Base-by-base conservation (phyloP, 139 green algal species). In the Chlorella sp. region DNA sequence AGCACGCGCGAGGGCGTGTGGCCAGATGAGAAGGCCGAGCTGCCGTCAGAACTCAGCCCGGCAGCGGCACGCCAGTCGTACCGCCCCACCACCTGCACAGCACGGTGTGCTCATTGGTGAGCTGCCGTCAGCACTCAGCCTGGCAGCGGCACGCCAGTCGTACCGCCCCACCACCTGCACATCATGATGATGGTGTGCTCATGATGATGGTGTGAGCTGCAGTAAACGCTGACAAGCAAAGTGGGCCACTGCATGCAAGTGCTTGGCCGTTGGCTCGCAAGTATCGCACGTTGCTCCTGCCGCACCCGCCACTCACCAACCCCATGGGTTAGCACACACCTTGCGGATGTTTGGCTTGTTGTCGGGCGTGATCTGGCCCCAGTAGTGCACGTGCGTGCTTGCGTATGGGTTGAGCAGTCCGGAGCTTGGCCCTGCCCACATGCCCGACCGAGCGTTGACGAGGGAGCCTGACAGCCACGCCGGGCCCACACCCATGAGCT, bases 161-260 rank as follows among this genome's bases (percentile, higher is more conserved):
- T 67, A 67, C 27, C 61, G 61, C 61, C 61, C 61, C 2, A 30
- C 34, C n/a, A 34, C n/a, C 61, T 67, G 61, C n/a, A n/a, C n/a
- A n/a, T n/a, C n/a, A n/a, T n/a, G n/a, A n/a, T n/a, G n/a, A n/a
- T n/a, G n/a, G n/a, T n/a, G n/a, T n/a, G n/a, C n/a, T n/a, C n/a
- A n/a, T n/a, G n/a, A n/a, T n/a, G n/a, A n/a, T n/a, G n/a, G n/a
- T n/a, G n/a, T n/a, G 42, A 24, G 42, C 42, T 55, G 42, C 42
- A 10, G 42, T 55, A 10, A 34, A 6, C 27, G 61, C 61, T 27
- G 2, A 67, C n/a, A n/a, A n/a, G n/a, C n/a, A n/a, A n/a, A n/a
- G n/a, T n/a, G n/a, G n/a, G n/a, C n/a, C n/a, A n/a, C n/a, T n/a
- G n/a, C n/a, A n/a, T n/a, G n/a, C n/a, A n/a, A n/a, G n/a, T n/a